These are phyloP conservation scores for Boletus edulis DNA, from an alignment of 768 basidiomycete genomes.

Conservation along the genomic window DNA sequence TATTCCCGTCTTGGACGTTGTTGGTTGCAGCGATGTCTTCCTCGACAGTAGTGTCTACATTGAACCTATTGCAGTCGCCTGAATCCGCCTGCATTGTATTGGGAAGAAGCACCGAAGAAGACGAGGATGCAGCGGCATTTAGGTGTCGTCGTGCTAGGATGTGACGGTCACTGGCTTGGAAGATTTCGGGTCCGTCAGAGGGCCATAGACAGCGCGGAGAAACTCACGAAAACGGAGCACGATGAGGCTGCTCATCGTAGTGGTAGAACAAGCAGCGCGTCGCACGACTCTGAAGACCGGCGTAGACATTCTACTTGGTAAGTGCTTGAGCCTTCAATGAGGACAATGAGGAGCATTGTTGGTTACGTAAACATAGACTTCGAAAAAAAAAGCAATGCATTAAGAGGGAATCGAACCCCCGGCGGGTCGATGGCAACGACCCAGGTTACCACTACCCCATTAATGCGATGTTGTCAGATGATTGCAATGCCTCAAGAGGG, in stretches of 20 bases:
- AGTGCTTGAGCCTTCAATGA: too few relatives aligned
- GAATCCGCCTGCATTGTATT: background rate
- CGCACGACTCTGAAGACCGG: background rate
- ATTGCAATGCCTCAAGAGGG: too few relatives aligned
- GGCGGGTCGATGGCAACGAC: constrained; percentile 78
- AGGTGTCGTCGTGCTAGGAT: constrained; percentile 1
- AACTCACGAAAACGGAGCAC: constrained; percentile 15
- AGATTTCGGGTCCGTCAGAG: background rate
- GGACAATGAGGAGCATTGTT: too few relatives aligned
- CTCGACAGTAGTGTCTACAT: too few relatives aligned
- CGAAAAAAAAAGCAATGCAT: constrained; percentile 5
- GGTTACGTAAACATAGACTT: background rate
- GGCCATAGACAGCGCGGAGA: background rate
- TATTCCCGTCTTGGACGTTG: background rate
- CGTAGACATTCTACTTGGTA: background rate
- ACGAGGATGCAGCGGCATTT: constrained; percentile 1
- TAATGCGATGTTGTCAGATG: constrained; percentile 43
- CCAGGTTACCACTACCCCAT: constrained; percentile 68
- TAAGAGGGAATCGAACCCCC: constrained; percentile 73
- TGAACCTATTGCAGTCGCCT: background rate
- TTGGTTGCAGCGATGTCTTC: background rate
- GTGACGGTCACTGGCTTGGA: constrained; percentile 1
- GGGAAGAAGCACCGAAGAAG: background rate
- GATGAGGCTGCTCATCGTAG: background rate
- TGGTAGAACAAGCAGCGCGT: background rate